Evolutionary conservation across 495 filamentous ascomycete genomes (phyloP), one percentile per base, ranked within the genome.

Genomic region (Aspergillus sclerotiicarbonarius): DNA sequence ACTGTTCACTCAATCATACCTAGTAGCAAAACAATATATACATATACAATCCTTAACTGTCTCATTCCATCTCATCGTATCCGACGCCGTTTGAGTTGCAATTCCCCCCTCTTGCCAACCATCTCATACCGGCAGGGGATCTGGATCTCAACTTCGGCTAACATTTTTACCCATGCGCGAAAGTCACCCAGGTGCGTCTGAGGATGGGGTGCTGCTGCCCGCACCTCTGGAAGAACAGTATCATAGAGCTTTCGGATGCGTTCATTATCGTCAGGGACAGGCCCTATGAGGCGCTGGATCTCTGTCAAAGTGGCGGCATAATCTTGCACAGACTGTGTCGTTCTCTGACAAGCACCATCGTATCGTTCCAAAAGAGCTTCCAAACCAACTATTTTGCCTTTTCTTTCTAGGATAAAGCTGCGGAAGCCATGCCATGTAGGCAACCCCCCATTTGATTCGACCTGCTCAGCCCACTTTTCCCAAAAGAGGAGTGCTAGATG

Each of bases 231-330:
- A 8, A 63, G 47, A 3, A 63, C 30, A 3, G 43, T 50, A 15
- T 54, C 30, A 48, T 50, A 60, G 13, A 60, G 53, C 20, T 51
- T 56, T 25, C 16, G 16, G 16, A 52, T 54, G 4, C 61, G 61
- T 30, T 54, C 21, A 9, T 57, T 10, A 12, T 57, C 57, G 9
- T 13, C 43, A 47, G 48, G 12, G 33, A 25, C 29, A 16, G 31
- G 6, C 44, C 44, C 32, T 16, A 56, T 15, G 5, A 33, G 1
- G 16, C 32, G 13, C 47, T 50, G 4, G 8, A 50, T 1, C 47
- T 50, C 25, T 1, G 47, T 32, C 47, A 50, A 8, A 32, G n/a
- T 32, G 12, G 29, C 47, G 29, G 37, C 37, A 12, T 15, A 31
- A n/a, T 49, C 46, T 31, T 6, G 21, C 46, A 49, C 46, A 30